These are phyloP conservation scores for Pseudogymnoascus sp. DNA, from an alignment of 2,329 filamentous ascomycete genomes.

Conservation along the genomic window DNA sequence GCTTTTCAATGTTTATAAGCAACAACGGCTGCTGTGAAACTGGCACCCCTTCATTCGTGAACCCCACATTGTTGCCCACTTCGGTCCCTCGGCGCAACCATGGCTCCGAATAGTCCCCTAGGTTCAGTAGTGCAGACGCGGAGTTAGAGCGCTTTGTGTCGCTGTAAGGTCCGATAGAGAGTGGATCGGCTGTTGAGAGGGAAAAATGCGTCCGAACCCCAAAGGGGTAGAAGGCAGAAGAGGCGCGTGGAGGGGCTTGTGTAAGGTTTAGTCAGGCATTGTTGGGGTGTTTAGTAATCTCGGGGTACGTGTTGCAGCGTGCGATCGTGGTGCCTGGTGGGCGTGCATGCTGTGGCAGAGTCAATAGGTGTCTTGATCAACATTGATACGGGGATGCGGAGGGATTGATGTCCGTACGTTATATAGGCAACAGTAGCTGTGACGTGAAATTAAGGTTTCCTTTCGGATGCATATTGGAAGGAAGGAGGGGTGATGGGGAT, in stretches of 20 bases:
- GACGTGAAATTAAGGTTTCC: conserved; percentile 1
- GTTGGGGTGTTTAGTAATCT: not conserved
- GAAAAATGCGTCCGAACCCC: not conserved
- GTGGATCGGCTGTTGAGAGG: not conserved
- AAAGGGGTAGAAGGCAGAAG: conserved; percentile 1
- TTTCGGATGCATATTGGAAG: not conserved
- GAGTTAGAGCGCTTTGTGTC: not conserved
- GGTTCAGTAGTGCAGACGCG: not conserved
- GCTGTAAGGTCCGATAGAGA: not conserved
- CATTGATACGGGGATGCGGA: not conserved
- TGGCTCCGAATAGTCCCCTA: not conserved
- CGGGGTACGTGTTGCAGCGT: not conserved
- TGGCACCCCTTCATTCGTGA: not conserved
- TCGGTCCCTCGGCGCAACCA: conserved; percentile 1
- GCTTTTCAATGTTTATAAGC: not conserved
- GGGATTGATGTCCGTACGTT: not conserved
- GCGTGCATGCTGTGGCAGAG: not conserved
- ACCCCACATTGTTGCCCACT: not conserved
- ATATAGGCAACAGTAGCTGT: not conserved
- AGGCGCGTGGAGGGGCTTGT: not conserved
- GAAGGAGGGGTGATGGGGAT: not conserved
- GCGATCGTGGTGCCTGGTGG: not conserved
- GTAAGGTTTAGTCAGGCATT: conserved; percentile 1
- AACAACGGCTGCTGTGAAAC: not conserved
- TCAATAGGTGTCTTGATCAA: not conserved